These are phyloP conservation scores for Diaporthe nobilis DNA, from an alignment of 2,329 filamentous ascomycete genomes.

Conservation along the genomic window DNA sequence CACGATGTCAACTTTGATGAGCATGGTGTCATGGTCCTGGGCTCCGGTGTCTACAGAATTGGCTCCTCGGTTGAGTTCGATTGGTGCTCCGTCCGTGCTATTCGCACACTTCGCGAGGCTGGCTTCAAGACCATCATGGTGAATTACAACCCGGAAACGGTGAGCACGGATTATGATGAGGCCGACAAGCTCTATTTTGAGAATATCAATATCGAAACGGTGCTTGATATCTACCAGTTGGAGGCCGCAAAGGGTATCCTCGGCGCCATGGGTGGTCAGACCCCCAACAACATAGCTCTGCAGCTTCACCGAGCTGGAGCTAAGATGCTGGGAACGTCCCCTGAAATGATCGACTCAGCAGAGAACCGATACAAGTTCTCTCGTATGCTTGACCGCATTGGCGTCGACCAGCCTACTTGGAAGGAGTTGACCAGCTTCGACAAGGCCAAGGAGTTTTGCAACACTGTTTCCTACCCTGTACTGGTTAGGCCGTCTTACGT, in stretches of 20 bases:
- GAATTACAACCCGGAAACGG: slow-evolving; percentile 93
- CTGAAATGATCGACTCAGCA: slow-evolving; percentile 98
- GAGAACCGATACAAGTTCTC: slow-evolving; percentile 99
- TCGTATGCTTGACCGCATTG: slow-evolving; percentile 95
- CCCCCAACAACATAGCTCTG: slow-evolving; percentile 96
- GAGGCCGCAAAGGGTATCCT: slow-evolving; percentile 88
- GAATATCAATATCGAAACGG: slow-evolving; percentile 90
- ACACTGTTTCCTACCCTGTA: slow-evolving; percentile 91
- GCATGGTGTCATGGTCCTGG: slow-evolving; percentile 94
- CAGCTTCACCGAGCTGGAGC: slow-evolving; percentile 90
- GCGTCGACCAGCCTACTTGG: slow-evolving; percentile 97
- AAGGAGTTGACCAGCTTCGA: slow-evolving; percentile 97
- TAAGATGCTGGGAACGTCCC: slow-evolving; percentile 94
- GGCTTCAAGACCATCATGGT: slow-evolving; percentile 97
- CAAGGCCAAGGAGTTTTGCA: slow-evolving; percentile 89
- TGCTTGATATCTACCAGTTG: slow-evolving; percentile 93
- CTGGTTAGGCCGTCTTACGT: slow-evolving; percentile 97
- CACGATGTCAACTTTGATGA: slow-evolving; percentile 89
- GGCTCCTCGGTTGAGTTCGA: slow-evolving; percentile 99
- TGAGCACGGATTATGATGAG: slow-evolving; percentile 93
- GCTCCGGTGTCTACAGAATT: slow-evolving; percentile 96
- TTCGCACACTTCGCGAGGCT: slow-evolving; percentile 87
- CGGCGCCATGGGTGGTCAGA: slow-evolving; percentile 97
- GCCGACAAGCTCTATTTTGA: slow-evolving; percentile 97
- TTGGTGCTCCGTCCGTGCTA: slow-evolving; percentile 97